Evolutionary conservation across 768 basidiomycete species (phyloP).

Genomic region (Hemileccinum impolitum): DNA sequence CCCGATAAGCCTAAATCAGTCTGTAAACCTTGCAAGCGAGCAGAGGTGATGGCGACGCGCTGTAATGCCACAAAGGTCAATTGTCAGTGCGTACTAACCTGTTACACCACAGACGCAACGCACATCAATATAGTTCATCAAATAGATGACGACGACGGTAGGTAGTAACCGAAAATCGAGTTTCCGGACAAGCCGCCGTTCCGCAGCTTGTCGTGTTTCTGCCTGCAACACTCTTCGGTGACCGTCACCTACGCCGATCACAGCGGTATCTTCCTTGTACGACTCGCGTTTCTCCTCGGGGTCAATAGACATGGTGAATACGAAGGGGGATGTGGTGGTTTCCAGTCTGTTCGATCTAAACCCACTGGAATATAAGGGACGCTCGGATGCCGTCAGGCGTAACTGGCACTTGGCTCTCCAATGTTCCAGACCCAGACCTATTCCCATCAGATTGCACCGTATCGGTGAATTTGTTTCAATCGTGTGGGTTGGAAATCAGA

Average conservation of each 20-base stretch:
- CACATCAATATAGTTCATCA: conserved; percentile 71
- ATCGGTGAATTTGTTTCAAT: too few relatives aligned
- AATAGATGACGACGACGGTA: conserved; percentile 54
- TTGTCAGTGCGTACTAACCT: too few relatives aligned
- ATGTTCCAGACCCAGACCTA: too few relatives aligned
- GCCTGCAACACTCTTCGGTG: not conserved
- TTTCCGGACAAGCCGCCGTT: conserved; percentile 44
- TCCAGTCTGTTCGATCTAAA: too few relatives aligned
- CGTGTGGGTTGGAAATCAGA: too few relatives aligned
- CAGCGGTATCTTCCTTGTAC: not conserved
- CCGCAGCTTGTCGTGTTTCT: conserved; percentile 11
- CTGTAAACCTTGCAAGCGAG: conserved; percentile 49
- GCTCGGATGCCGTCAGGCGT: too few relatives aligned
- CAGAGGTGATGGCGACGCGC: conserved; percentile 50
- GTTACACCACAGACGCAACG: conserved; percentile 9
- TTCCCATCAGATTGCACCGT: too few relatives aligned
- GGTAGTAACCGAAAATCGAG: conserved; percentile 56
- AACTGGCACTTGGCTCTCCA: too few relatives aligned
- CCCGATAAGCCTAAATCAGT: conserved; percentile 46
- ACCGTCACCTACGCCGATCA: not conserved
- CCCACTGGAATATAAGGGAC: too few relatives aligned
- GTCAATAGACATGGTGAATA: conserved; percentile 10
- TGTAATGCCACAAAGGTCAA: too few relatives aligned
- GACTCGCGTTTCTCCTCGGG: conserved; percentile 14
- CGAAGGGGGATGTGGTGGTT: not conserved